Evolutionary conservation across 305 asterid genomes (phyloP).

Genomic region (Salvia sclarea): DNA sequence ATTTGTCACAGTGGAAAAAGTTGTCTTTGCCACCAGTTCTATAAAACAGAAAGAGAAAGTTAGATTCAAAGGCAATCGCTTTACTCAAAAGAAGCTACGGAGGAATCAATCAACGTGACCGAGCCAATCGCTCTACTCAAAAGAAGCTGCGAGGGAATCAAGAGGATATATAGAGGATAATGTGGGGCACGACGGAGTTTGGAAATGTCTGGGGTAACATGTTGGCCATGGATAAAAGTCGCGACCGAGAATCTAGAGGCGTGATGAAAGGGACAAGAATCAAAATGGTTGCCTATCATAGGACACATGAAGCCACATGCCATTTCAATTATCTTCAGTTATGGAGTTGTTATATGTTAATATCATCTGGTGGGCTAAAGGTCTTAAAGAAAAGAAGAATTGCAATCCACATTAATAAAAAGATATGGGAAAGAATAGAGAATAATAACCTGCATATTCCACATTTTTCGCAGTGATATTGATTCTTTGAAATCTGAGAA

Average conservation of each 20-base stretch:
- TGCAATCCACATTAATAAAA: background rate
- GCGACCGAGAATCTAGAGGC: constrained; percentile 5
- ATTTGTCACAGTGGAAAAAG: constrained; percentile 71
- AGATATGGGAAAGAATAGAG: background rate
- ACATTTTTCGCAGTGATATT: constrained; percentile 79
- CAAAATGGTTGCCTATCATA: background rate
- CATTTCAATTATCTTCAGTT: background rate
- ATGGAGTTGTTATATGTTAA: background rate
- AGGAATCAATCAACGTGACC: constrained; percentile 10
- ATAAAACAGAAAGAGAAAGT: constrained; percentile 19
- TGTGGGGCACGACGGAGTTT: constrained; percentile 30
- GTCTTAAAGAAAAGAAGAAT: too few relatives aligned
- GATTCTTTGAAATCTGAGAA: constrained; percentile 67
- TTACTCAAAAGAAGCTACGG: constrained; percentile 12
- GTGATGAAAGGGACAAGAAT: constrained; percentile 22
- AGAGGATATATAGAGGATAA: constrained; percentile 24
- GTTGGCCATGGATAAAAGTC: constrained; percentile 13
- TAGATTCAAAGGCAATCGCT: constrained; percentile 15
- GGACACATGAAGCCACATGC: background rate
- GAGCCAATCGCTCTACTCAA: background rate
- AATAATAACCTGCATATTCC: constrained; percentile 79
- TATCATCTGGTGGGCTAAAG: background rate
- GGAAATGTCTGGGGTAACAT: constrained; percentile 22
- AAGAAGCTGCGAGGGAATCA: constrained; percentile 24
- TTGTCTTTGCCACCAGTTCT: constrained; percentile 83